Evolutionary conservation across 2,329 filamentous ascomycete genomes (phyloP).

Genomic region (Blastomyces silverae): DNA sequence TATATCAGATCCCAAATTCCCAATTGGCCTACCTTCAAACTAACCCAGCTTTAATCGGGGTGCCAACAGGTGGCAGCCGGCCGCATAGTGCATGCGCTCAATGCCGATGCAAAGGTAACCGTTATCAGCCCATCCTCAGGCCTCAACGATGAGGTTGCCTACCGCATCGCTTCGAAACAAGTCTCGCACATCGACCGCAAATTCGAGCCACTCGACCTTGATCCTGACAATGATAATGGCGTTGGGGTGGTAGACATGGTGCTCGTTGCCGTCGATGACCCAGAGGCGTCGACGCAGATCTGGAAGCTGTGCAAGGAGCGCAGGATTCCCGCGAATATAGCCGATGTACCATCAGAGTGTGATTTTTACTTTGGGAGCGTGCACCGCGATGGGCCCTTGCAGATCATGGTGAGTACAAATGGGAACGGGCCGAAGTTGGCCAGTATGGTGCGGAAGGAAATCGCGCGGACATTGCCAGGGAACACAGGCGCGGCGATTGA

Average conservation of each 20-base stretch:
- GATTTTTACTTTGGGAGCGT: conserved; percentile 98
- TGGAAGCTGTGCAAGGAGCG: conserved; percentile 89
- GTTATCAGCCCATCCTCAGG: conserved; percentile 74
- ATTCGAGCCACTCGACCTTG: conserved; percentile 81
- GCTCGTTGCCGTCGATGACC: conserved; percentile 86
- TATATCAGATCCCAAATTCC: conserved; percentile 14
- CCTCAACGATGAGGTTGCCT: conserved; percentile 80
- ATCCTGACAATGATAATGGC: conserved; percentile 46
- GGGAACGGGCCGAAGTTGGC: conserved; percentile 90
- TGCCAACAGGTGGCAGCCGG: conserved; percentile 76
- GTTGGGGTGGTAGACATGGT: conserved; percentile 63
- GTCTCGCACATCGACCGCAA: conserved; percentile 73
- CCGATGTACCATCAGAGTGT: conserved; percentile 92
- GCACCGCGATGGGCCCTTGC: conserved; percentile 87
- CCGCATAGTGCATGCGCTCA: conserved; percentile 86
- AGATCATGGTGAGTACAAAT: conserved; percentile 99
- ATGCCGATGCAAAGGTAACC: conserved; percentile 85
- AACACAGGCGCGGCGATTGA: conserved; percentile 81
- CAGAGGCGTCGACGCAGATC: conserved; percentile 78
- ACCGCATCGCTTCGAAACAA: conserved; percentile 67
- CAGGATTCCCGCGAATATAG: conserved; percentile 85
- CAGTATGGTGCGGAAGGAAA: conserved; percentile 74
- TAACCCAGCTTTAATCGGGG: conserved; percentile 14
- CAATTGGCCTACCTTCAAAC: conserved; percentile 7
- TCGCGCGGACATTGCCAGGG: conserved; percentile 66